Evolutionary conservation across 2,329 filamentous ascomycete genomes (phyloP).

Genomic region (Pseudopyrenochaeta lycopersici): DNA sequence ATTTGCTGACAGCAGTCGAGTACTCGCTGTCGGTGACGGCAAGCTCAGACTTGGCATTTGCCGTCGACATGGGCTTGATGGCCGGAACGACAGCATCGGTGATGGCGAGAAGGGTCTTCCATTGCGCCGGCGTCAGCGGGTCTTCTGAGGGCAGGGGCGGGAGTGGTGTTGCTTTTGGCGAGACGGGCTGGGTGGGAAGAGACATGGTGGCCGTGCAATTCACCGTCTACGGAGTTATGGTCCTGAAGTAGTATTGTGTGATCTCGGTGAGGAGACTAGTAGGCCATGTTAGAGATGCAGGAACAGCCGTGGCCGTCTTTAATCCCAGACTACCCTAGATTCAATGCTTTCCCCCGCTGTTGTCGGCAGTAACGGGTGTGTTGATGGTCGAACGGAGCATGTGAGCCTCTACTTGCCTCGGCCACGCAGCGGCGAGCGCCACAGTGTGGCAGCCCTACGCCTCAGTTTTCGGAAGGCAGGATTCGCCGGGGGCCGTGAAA

Average conservation of each 20-base stretch:
- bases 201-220: constrained; percentile 31
- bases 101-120: constrained; percentile 66
- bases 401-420: neutral
- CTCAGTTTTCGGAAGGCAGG: neutral
- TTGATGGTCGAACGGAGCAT: neutral
- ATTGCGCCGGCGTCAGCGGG: constrained; percentile 64
- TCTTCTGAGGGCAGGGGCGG: constrained; percentile 58
- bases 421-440: neutral
- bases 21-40: constrained; percentile 62
- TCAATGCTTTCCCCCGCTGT: neutral
- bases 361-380: neutral
- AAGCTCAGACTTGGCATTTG: constrained; percentile 53
- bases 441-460: neutral
- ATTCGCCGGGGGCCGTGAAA: neutral
- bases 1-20: constrained; percentile 52
- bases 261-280: neutral
- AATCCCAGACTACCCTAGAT: neutral
- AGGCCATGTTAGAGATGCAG: constrained; percentile 4
- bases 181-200: constrained; percentile 36
- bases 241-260: neutral
- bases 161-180: constrained; percentile 53
- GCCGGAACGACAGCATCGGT: constrained; percentile 68
- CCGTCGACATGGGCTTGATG: constrained; percentile 55
- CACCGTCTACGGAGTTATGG: neutral
- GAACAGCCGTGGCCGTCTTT: neutral